Base-by-base conservation (phyloP, 2,329 filamentous ascomycete genomes). In the Ascochyta koolunga region DNA sequence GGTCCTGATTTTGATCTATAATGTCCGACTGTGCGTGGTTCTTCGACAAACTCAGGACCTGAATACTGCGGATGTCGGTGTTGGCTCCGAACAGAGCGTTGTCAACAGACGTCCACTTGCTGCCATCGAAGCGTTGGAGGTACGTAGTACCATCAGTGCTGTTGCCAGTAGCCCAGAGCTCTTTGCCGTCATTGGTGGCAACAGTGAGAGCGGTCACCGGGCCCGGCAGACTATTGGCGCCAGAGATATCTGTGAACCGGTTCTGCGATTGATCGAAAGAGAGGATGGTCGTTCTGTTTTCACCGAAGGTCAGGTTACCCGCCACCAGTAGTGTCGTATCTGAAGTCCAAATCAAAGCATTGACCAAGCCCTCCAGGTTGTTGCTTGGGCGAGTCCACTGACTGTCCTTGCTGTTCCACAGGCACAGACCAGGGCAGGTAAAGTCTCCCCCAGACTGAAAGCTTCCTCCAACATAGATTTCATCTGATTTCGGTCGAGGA, bases 391-490 rank as follows among this genome's bases (percentile, higher is more conserved):
- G 85, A 66, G 83, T 89, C 93, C 93, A 99, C 66, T 93, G 88
- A 13, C 82, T 83, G 4, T 82, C 81, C 7, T 84, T 78, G 2
- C 87, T 85, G 69, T 89, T 87, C 77, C 90, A 96, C 54, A 89
- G 80, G 76, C 95, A 99, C 21, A 99, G 84, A 40, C 86, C 87
- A 3, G 89, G 86, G 71, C 95, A 99, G 36, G 85, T 87, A 25
- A 98, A 82, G 4, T 89, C 88, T 24, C 95, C 95, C 16, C 92
- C 95, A 27, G 84, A 85, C n/a, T 85, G 80, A 69, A 98, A 99
- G 9, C 84, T 86, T 27, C 95, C 95, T 32, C 89, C 93, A 27
- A 99, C 89, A 68, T 89, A 99, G 11, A 99, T 81, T 44, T 95
- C 86, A 1, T 82, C 80, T 16, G 86, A 86, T 49, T 83, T 83